These are phyloP conservation scores for Pascua sp. DNA, from an alignment of 1,284 basidiomycete genomes.

Conservation along the genomic window DNA sequence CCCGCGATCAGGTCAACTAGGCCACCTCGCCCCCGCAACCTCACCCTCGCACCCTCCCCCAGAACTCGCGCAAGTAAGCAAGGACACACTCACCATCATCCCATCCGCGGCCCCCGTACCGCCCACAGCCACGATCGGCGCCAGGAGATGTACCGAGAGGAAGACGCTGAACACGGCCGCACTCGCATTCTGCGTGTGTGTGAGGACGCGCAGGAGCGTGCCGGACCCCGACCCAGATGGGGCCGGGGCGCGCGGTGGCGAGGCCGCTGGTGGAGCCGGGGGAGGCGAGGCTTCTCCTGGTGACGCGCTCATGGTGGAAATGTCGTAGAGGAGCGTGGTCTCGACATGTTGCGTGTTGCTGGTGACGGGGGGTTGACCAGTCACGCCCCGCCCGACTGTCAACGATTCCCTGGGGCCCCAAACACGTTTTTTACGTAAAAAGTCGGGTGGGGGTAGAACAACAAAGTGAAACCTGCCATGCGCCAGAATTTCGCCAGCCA, in stretches of 20 bases:
- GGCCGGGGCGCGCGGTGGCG: background rate
- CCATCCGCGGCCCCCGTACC: slow-evolving; percentile 35
- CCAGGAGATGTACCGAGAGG: slow-evolving; percentile 38
- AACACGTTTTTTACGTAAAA: background rate
- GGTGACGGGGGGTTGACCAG: too few relatives aligned
- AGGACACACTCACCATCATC: slow-evolving; percentile 31
- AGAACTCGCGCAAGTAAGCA: too few relatives aligned
- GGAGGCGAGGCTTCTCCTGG: too few relatives aligned
- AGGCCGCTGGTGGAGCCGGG: too few relatives aligned
- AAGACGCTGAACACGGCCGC: slow-evolving; percentile 43
- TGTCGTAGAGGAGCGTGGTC: too few relatives aligned
- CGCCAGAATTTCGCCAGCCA: background rate
- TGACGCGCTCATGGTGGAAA: too few relatives aligned
- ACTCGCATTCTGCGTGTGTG: slow-evolving; percentile 41
- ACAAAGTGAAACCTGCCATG: background rate
- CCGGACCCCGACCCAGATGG: slow-evolving; percentile 1
- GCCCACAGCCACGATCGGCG: slow-evolving; percentile 38
- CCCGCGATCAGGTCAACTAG: too few relatives aligned
- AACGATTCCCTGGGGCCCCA: background rate
- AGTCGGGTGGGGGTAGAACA: too few relatives aligned
- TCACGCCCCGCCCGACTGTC: background rate
- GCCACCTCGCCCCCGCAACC: too few relatives aligned
- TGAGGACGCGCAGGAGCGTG: slow-evolving; percentile 33
- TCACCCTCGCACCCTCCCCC: background rate
- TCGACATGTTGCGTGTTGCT: too few relatives aligned